Evolutionary conservation across 2,329 filamentous ascomycete species (phyloP).

Genomic region (Arachnomyces sp.): DNA sequence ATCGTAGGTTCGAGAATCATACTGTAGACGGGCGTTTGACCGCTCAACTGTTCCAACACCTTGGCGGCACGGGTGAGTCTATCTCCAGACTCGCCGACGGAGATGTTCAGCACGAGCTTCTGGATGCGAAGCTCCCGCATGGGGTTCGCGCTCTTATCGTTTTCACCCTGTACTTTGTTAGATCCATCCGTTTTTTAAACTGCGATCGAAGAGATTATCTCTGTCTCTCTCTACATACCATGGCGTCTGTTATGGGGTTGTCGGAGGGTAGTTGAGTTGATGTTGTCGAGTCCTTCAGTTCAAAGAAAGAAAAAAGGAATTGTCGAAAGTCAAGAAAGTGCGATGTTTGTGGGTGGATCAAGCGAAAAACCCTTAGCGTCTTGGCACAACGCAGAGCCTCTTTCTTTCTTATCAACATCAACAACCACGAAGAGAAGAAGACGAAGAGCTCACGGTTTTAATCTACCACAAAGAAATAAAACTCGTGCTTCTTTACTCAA

Average conservation of each 20-base stretch:
- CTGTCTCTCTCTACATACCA: conserved; percentile 33
- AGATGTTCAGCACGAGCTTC: conserved; percentile 99
- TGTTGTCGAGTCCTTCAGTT: conserved; percentile 20
- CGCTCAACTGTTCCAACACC: conserved; percentile 98
- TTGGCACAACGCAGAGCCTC: conserved; percentile 26
- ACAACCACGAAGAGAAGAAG: too few relatives aligned
- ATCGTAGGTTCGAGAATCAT: conserved; percentile 28
- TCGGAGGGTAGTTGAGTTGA: conserved; percentile 28
- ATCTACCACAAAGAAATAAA: too few relatives aligned
- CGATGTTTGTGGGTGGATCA: conserved; percentile 23
- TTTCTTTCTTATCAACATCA: background rate
- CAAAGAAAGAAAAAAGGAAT: conserved; percentile 17
- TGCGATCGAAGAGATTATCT: conserved; percentile 6
- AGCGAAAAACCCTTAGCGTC: conserved; percentile 31
- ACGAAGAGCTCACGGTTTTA: too few relatives aligned
- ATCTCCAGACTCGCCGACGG: conserved; percentile 99
- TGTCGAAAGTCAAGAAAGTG: conserved; percentile 27
- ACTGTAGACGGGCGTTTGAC: conserved; percentile 99
- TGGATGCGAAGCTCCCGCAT: conserved; percentile 99
- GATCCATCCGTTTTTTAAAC: background rate
- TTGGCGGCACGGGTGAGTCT: conserved; percentile 99
- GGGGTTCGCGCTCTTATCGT: conserved; percentile 83
- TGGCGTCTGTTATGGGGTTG: conserved; percentile 39
- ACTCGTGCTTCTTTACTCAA: background rate
- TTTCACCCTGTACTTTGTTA: conserved; percentile 53